Base-by-base conservation (phyloP, 1,284 basidiomycete genomes). In the Leucoagaricus sp. region DNA sequence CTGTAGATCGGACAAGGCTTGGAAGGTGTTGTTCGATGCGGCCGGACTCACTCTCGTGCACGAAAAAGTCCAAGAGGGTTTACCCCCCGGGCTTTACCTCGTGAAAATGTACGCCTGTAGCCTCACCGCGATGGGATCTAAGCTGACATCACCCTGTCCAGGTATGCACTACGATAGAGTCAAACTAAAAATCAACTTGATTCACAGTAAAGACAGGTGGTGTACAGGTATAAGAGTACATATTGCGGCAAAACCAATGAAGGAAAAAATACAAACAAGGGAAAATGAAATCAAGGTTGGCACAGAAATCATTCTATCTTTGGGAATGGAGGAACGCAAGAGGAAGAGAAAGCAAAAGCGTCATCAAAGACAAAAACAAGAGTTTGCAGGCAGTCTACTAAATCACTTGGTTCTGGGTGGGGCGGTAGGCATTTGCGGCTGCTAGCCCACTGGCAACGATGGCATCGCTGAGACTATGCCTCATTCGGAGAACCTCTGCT, bases 1-100 rank as follows among this genome's bases (percentile, higher is more conserved):
- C 21, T 25, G 1, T 63, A 95, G 94, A 67, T 96, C 93, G 7
- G 91, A 94, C 69, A 72, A 78, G 50, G 89, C 87, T 48, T 97
- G 92, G 89, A 89, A 91, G 65, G 71, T 77, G 25, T 73, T 86
- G 8, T 97, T 97, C 69, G 64, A 73, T 26, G 72, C 81, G 51
- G 90, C 92, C 1, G 89, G 89, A 4, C 71, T 96, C 47, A 75
- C 67, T 6, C 67, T 96, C 10, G 69, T 93, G 10, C 76, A 81
- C 63, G 85, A 95, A 61, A 82, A 90, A 63, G 73, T 87, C 0
- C 92, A 94, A 65, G 71, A 82, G 2, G 94, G 94, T 0, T 83
- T 97, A 53, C 93, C 93, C 0, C 78, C 77, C 46, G 93, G 87
- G 17, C 68, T 96, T 50, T 95, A 88, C 67, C 77, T 79, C 15